Base-by-base conservation (phyloP, 2,329 filamentous ascomycete species). In the Delphinella strobiligena region DNA sequence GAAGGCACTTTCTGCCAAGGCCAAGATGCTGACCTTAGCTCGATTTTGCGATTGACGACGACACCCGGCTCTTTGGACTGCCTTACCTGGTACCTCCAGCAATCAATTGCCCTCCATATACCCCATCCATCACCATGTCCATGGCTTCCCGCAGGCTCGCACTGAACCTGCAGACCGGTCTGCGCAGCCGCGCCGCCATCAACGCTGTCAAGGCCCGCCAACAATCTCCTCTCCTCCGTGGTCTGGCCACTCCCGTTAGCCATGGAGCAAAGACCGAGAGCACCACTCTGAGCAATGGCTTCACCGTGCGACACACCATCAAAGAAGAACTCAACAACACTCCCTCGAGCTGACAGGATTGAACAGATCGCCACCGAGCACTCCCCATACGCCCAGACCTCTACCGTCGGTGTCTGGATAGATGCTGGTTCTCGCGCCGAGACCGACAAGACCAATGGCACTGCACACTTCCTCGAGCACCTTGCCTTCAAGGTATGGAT, bases 391-490 rank as follows among this genome's bases (percentile, higher is more conserved):
- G 89, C 89, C 59, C 88, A 96, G 74, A 96, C 91, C 47, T 94
- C 88, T 58, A 96, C 89, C 41, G 88, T 96, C 58, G 91, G 91
- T 63, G 86, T 98, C 52, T 98, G 91, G 88, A 98, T 98, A 65
- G 93, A 98, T 69, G 89, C 93, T 64, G 91, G 91, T 63, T 95
- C 87, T 67, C 78, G 91, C 67, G 87, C 91, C 64, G 91, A 98
- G 76, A 98, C 91, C 55, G 80, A 91, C 69, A 87, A 87, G 78
- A 96, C 85, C 61, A 98, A 96, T 72, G 91, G 91, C 68, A 98
- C 91, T 56, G 91, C 91, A 60, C 91, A 98, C 73, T 98, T 98
- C 75, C 79, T 98, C 57, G 91, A 98, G 76, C 91, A 98, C 73
- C 78, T 98, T 66, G 93, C 93, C 56, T 98, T 98, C 80, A 98